Conservation (phyloP, 2,329 filamentous ascomycete species). For the Colletotrichum caudatum region DNA sequence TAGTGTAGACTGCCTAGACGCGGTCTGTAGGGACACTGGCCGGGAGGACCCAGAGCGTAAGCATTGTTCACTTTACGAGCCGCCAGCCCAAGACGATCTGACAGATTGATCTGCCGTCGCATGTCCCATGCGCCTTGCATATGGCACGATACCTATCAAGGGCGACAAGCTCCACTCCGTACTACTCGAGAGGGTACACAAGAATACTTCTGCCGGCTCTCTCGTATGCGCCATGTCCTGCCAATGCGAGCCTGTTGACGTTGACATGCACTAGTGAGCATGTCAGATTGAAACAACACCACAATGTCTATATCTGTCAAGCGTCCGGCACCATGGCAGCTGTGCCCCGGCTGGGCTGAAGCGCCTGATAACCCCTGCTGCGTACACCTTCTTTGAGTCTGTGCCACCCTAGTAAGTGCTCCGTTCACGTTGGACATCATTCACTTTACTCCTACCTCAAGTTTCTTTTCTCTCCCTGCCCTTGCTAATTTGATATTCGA, state of each 20-base stretch:
- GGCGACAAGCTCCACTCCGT: not conserved
- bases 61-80: conserved; percentile 21
- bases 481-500: not conserved
- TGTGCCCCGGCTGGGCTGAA: conserved; percentile 13
- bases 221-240: conserved; percentile 13
- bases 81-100: conserved; percentile 9
- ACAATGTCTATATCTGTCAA: conserved; percentile 3
- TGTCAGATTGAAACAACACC: conserved; percentile 17
- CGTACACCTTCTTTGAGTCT: conserved; percentile 3
- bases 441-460: conserved; percentile 12
- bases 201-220: conserved; percentile 3
- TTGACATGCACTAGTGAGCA: conserved; percentile 13
- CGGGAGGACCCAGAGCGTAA: not conserved
- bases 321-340: not conserved
- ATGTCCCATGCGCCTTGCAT: conserved; percentile 17
- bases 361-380: conserved; percentile 1
- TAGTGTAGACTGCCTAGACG: not conserved
- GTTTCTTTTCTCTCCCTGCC: conserved; percentile 27
- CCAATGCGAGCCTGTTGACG: conserved; percentile 12
- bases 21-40: not conserved
- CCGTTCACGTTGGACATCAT: conserved; percentile 12
- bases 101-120: conserved; percentile 2
- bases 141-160: not conserved
- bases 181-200: not conserved
- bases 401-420: conserved; percentile 15